Conservation (phyloP, 2,329 filamentous ascomycete genomes). For the Calonectria fujianensis region DNA sequence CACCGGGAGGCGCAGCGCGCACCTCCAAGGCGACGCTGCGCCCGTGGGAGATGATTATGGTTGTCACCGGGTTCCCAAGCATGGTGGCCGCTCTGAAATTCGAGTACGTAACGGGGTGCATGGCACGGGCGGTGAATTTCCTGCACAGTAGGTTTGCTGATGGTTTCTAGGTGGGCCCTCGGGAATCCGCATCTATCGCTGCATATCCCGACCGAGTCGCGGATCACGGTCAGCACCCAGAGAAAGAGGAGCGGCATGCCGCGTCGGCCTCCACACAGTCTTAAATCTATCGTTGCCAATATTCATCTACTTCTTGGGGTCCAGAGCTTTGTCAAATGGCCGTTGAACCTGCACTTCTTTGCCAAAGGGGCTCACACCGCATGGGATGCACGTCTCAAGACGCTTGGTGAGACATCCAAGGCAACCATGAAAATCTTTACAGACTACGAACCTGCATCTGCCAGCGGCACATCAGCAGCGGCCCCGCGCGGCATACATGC, state of each 20-base stretch:
- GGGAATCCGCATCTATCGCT: constrained; percentile 88
- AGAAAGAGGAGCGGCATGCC: constrained; percentile 73
- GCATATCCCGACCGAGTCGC: constrained; percentile 81
- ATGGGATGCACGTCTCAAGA: constrained; percentile 78
- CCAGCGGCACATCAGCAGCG: constrained; percentile 31
- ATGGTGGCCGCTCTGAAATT: constrained; percentile 93
- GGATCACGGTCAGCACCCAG: constrained; percentile 72
- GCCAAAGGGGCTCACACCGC: constrained; percentile 78
- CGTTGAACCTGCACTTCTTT: constrained; percentile 88
- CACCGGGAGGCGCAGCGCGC: constrained; percentile 85
- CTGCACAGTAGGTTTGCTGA: not conserved
- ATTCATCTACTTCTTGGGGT: constrained; percentile 87
- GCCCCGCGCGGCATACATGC: constrained; percentile 70
- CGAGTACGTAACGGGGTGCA: constrained; percentile 76
- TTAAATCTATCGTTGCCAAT: constrained; percentile 84
- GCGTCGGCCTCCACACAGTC: constrained; percentile 73
- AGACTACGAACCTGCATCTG: constrained; percentile 68
- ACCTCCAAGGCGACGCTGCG: constrained; percentile 81
- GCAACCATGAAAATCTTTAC: constrained; percentile 71
- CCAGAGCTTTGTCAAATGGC: constrained; percentile 88
- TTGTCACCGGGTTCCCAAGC: constrained; percentile 93
- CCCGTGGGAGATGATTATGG: constrained; percentile 93
- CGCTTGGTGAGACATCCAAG: constrained; percentile 68
- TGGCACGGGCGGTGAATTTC: not conserved
- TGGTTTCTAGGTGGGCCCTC: constrained; percentile 86